Evolutionary conservation across 2,329 filamentous ascomycete species (phyloP), one percentile per base, ranked within the genome.

Genomic region (Aureobasidium sp.): DNA sequence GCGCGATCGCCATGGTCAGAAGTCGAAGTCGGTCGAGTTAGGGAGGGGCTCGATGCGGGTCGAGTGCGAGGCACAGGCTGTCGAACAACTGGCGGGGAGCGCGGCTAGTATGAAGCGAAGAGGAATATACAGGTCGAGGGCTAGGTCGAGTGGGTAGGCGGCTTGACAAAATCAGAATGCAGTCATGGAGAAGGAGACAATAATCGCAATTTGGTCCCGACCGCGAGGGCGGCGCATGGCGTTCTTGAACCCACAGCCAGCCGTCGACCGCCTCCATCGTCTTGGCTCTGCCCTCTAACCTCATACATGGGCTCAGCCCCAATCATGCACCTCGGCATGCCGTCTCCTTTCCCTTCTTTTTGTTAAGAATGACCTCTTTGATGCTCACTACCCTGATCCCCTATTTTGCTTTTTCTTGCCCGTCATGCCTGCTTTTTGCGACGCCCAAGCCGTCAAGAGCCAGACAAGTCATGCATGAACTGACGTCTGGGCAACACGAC

Each of bases 1-100:
- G 57, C 57, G 22, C 44, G 44, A 41, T 60, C 45, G 57, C 57
- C 57, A 60, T 60, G 9, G n/a, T 59, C 42, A n/a, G n/a, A 36
- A 37, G 22, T 60, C 57, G 17, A 51, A 31, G 57, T 60, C 57
- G 45, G 25, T 60, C 34, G 34, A 36, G 45, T 14, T 1, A 27
- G 36, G 53, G 27, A 34, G 29, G 36, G 27, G n/a, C 22, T 36
- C 22, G 15, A 57, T 6, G 41, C 14, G 17, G 15, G 39, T 37
- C 17, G 20, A 22, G 11, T 25, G n/a, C 1, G 1, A 6, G 2
- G 34, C 2, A 17, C 49, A 3, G 36, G 8, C 12, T 39, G 12
- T 20, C 39, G 7, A 12, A 42, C 4, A 8, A 8, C 3, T 4
- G 14, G 12, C 2, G 36, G 22, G 5, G 17, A 31, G 25, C n/a